Percentiles rank a stretch among this genome's conserved stretches.
These are phyloP conservation scores for Colletotrichum spaethianum DNA, from an alignment of 2,329 filamentous ascomycete species.

Conservation along the genomic window DNA sequence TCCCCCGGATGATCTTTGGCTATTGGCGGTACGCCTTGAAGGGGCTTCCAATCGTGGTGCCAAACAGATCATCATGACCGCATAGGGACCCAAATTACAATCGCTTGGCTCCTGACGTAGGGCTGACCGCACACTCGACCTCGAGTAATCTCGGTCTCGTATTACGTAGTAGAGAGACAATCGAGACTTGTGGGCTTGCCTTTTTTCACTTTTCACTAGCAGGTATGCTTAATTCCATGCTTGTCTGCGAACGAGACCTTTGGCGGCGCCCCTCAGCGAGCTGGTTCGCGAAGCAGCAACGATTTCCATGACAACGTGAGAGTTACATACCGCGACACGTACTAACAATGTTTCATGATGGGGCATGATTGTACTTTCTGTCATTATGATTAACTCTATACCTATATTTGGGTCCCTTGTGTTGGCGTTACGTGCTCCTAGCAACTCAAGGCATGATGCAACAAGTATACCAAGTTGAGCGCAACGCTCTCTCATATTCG, in stretches of 20 bases:
- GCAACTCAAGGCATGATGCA: neutral
- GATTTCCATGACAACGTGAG: neutral
- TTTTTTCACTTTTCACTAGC: neutral
- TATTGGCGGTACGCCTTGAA: too few species aligned
- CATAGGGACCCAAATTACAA: neutral
- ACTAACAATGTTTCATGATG: neutral
- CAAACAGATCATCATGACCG: constrained; percentile 6
- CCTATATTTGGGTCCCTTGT: neutral
- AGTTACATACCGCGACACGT: neutral
- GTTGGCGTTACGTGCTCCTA: neutral
- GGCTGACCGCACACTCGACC: neutral
- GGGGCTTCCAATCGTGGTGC: too few species aligned
- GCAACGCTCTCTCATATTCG: too few species aligned
- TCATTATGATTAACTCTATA: neutral
- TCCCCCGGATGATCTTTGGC: neutral
- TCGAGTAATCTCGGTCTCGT: neutral
- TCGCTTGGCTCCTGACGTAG: neutral
- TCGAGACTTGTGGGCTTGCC: too few species aligned
- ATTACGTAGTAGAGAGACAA: neutral
- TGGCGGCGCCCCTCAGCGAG: too few species aligned
- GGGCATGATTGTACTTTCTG: neutral
- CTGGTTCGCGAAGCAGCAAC: neutral
- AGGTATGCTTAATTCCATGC: neutral
- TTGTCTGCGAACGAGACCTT: neutral
- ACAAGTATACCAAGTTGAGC: neutral